Conservation (phyloP, 2,329 filamentous ascomycete genomes). For the Ophiostoma triangulosporum region DNA sequence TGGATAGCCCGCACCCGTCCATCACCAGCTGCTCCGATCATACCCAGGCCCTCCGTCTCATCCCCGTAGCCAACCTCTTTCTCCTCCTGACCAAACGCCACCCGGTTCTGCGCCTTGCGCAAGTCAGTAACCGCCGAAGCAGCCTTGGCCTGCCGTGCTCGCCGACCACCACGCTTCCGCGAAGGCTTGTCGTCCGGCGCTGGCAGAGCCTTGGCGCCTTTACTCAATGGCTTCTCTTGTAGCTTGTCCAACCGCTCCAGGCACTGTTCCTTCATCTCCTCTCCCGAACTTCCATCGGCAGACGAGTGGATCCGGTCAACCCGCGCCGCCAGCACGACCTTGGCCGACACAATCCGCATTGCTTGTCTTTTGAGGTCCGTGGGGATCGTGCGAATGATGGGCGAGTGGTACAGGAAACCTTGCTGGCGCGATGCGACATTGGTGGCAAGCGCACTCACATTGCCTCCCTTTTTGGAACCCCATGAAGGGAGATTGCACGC, state of each 20-base stretch:
- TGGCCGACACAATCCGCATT: constrained; percentile 86
- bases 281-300: constrained; percentile 69
- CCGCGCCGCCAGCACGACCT: constrained; percentile 84
- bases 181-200: constrained; percentile 92
- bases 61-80: constrained; percentile 88
- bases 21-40: constrained; percentile 82
- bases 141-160: constrained; percentile 90
- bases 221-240: constrained; percentile 81
- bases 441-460: constrained; percentile 67
- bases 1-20: constrained; percentile 81
- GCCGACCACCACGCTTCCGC: constrained; percentile 78
- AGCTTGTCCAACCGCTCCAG: constrained; percentile 82
- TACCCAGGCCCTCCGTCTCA: constrained; percentile 75
- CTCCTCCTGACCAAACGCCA: constrained; percentile 94
- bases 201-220: constrained; percentile 72
- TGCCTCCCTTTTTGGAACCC: constrained; percentile 75
- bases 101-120: constrained; percentile 87
- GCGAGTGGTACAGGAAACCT: constrained; percentile 85
- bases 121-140: constrained; percentile 94
- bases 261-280: constrained; percentile 69
- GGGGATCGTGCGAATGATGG: constrained; percentile 73
- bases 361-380: constrained; percentile 83
- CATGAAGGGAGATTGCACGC: constrained; percentile 85
- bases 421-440: constrained; percentile 86
- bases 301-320: constrained; percentile 76